Conservation (phyloP, 352 stramenopile genomes). For the Phytophthora pini region DNA sequence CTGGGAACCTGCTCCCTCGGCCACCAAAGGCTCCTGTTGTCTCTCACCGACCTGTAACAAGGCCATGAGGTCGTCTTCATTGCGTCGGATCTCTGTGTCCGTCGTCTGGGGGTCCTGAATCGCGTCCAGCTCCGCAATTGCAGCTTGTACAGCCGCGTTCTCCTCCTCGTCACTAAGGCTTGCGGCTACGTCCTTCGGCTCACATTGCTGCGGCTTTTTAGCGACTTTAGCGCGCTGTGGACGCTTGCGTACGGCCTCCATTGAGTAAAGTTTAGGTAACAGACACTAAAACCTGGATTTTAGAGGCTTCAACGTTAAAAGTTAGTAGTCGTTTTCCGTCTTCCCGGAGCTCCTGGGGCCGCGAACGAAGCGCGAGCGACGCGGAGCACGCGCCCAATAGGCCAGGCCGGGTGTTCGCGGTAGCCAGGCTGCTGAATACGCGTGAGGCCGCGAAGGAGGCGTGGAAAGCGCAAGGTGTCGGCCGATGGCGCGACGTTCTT, state of each 20-base stretch:
- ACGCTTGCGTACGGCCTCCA: constrained; percentile 34
- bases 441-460: neutral
- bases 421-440: neutral
- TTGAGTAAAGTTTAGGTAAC: constrained; percentile 18
- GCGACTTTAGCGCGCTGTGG: constrained; percentile 6
- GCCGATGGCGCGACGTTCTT: constrained; percentile 25
- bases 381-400: constrained; percentile 5
- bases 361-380: constrained; percentile 5
- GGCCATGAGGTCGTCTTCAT: constrained; percentile 65
- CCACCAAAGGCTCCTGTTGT: constrained; percentile 28
- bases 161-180: constrained; percentile 22
- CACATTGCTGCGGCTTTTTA: constrained; percentile 10
- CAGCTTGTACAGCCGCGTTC: constrained; percentile 5
- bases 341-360: constrained; percentile 18
- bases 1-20: constrained; percentile 27
- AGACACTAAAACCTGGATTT: constrained; percentile 24
- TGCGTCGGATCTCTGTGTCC: constrained; percentile 58
- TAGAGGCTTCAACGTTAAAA: constrained; percentile 32
- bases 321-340: constrained; percentile 6
- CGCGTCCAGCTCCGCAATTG: constrained; percentile 22
- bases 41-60: constrained; percentile 38
- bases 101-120: constrained; percentile 16
- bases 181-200: neutral
- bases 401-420: neutral
- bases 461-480: neutral